Base-by-base conservation (phyloP, 2,329 filamentous ascomycete species). In the Diaporthe nobilis region DNA sequence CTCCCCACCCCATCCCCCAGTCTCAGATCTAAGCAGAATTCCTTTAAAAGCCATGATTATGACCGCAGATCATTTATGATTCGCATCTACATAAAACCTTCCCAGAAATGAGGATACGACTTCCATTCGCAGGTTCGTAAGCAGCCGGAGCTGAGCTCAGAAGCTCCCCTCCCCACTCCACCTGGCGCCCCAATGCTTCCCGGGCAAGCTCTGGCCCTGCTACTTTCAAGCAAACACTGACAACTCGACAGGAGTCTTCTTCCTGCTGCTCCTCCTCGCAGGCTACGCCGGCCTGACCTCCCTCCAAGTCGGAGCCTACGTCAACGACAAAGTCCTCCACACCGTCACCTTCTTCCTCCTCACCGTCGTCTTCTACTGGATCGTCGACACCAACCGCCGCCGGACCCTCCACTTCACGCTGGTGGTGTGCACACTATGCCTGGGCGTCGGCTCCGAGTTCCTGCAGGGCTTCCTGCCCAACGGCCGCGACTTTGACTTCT, bases 351-450 rank as follows among this genome's bases (percentile, higher is more conserved):
- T 99, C 88, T 98, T 98, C 88, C 83, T 95, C 79, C 90, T 99
- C 72, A 98, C 96, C 22, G 85, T 94, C 78, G 86, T 90, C 79
- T 98, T 98, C 89, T 99, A 99, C 91, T 99, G 97, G 95, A 94
- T 98, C 82, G 86, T 98, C 80, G 97, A 99, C 84, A 97, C 95
- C 71, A 94, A 92, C 78, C 94, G 97, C 77, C 93, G 96, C 71
- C 94, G 96, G 79, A 93, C 92, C 28, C 87, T 98, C 67, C 94
- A 99, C 84, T 86, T 98, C 78, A 98, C 96, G 20, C 87, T 98
- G 37, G 83, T 95, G 31, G 88, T 95, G 76, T 97, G 95, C 86
- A 97, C 96, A 8, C 85, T 93, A 57, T 86, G 84, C 34, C 88
- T 96, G 3, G 92, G 92, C 63, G 85, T 95, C 77, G 94, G 93